Conservation (phyloP, 768 basidiomycete species). For the Tricholomella constricta region DNA sequence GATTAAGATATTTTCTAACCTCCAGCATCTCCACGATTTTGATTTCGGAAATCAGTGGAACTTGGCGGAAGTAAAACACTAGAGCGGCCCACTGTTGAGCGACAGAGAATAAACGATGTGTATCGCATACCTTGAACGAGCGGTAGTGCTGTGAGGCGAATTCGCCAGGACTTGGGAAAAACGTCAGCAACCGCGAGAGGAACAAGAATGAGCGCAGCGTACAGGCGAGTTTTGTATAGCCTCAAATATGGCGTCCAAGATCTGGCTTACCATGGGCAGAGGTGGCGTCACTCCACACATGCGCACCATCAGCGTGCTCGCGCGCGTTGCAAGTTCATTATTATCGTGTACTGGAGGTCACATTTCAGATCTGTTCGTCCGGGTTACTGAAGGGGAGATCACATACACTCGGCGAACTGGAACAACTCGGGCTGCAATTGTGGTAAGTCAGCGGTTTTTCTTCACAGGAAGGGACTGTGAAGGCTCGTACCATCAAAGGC, state of each 20-base stretch:
- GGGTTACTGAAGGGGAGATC: not conserved
- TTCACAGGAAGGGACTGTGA: not conserved
- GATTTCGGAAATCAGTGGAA: slow-evolving; percentile 75
- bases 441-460: not conserved
- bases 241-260: slow-evolving; percentile 73
- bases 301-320: slow-evolving; percentile 71
- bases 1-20: slow-evolving; percentile 37
- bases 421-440: slow-evolving; percentile 65
- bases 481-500: slow-evolving; percentile 66
- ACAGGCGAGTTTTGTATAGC: slow-evolving; percentile 79
- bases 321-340: slow-evolving; percentile 64
- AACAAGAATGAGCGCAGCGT: slow-evolving; percentile 21
- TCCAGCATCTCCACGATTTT: slow-evolving; percentile 82
- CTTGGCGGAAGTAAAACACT: slow-evolving; percentile 89
- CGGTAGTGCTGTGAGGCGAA: slow-evolving; percentile 83
- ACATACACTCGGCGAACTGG: slow-evolving; percentile 69
- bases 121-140: slow-evolving; percentile 65
- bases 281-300: slow-evolving; percentile 89
- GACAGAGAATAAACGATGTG: not conserved
- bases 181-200: slow-evolving; percentile 6
- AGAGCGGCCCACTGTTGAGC: not conserved
- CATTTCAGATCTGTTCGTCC: not conserved
- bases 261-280: slow-evolving; percentile 60
- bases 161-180: slow-evolving; percentile 75
- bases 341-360: slow-evolving; percentile 65